Base-by-base conservation (phyloP, 129 eudicot species). In the Flaveria bidentis region DNA sequence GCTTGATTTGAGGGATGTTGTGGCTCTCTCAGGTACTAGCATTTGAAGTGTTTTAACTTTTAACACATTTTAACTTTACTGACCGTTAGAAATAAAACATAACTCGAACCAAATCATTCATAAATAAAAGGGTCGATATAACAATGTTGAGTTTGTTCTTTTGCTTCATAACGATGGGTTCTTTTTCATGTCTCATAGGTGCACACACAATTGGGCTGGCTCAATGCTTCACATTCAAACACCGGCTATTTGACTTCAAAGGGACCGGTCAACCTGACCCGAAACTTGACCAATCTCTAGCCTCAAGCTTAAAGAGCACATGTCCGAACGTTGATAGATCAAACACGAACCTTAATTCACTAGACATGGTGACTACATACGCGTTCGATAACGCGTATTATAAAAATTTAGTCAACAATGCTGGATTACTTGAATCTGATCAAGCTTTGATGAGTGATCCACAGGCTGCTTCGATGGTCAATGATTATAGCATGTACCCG, bases 151-250 rank as follows among this genome's bases (percentile, higher is more conserved):
- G 7, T 44, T 58, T 2, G n/a, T 16, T 75, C 39, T 49, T 64
- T 17, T 76, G 16, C 36, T 18, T 16, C 44, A 51, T 16, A 39
- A 50, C 52, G 17, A n/a, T 11, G 22, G 50, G 9, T 26, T 69
- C 9, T 65, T 68, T 47, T 67, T 80, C 56, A 76, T 76, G 45
- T 26, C 5, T 76, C 56, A 46, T 49, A 87, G 96, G 94, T 50
- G 97, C 86, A 33, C 97, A 91, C 57, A 91, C 97, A 4, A 84
- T 92, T 11, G 96, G 95, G 28, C 78, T 78, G 73, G 97, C 97
- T 77, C 97, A 86, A 83, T 94, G 91, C 86, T 87, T 88, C 84
- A 91, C 96, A 39, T 87, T 94, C 90, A 94, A 91, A 86, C 77
- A 88, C 57, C 81, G 99, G 71, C 83, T 94, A 13, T 90, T 85